Evolutionary conservation across 1,284 basidiomycete genomes (phyloP).

Genomic region (Marasmius sp.): DNA sequence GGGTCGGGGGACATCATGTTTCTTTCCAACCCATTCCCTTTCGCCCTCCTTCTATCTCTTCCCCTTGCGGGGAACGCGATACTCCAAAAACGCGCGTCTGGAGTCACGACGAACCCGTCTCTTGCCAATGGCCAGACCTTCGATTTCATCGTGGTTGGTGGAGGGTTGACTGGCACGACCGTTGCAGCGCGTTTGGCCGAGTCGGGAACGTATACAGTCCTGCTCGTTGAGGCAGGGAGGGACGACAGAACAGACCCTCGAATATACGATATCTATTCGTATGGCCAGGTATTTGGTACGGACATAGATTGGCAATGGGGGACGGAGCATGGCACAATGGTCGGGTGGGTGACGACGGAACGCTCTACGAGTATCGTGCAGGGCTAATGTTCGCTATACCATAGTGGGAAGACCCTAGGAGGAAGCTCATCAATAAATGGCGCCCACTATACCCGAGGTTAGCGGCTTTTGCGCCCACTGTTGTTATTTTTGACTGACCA

Average conservation of each 20-base stretch:
- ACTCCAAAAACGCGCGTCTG: slow-evolving; percentile 30
- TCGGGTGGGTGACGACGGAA: slow-evolving; percentile 34
- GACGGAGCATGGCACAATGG: slow-evolving; percentile 48
- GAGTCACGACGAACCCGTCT: slow-evolving; percentile 32
- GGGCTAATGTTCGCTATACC: not conserved
- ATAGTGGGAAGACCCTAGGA: slow-evolving; percentile 57
- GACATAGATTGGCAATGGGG: slow-evolving; percentile 50
- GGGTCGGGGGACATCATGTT: not conserved
- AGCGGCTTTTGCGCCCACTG: not conserved
- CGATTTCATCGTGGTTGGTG: slow-evolving; percentile 72
- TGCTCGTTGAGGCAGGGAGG: slow-evolving; percentile 58
- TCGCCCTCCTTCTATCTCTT: not conserved
- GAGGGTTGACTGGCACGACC: slow-evolving; percentile 61
- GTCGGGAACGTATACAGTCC: slow-evolving; percentile 46
- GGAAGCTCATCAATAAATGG: slow-evolving; percentile 64
- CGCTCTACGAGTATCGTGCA: not conserved
- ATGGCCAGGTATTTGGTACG: slow-evolving; percentile 44
- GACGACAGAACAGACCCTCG: slow-evolving; percentile 46
- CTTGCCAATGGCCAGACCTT: slow-evolving; percentile 41
- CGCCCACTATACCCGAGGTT: slow-evolving; percentile 54
- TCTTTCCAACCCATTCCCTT: not conserved
- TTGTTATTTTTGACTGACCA: not conserved
- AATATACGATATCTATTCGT: slow-evolving; percentile 50
- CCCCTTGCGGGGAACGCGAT: not conserved
- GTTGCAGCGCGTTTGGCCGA: slow-evolving; percentile 60